These are phyloP conservation scores for Phialophora macrospora DNA, from an alignment of 2,329 filamentous ascomycete species.

Conservation along the genomic window DNA sequence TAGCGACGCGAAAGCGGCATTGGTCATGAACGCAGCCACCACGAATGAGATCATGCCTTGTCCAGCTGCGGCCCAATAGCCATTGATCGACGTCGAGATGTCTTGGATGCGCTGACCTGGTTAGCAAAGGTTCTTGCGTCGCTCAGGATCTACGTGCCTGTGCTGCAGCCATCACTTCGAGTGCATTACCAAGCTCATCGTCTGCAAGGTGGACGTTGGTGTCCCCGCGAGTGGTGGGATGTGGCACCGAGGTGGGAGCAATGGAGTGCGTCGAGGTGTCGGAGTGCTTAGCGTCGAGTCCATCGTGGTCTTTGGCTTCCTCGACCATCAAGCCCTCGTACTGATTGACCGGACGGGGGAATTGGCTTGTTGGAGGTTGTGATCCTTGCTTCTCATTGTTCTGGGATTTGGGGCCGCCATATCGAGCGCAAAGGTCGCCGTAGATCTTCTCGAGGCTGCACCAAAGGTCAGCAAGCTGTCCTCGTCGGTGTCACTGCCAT, in stretches of 20 bases:
- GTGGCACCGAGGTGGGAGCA: background rate
- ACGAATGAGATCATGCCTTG: constrained; percentile 31
- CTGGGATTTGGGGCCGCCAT: constrained; percentile 31
- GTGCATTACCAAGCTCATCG: constrained; percentile 36
- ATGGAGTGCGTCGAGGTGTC: background rate
- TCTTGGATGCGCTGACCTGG: constrained; percentile 27
- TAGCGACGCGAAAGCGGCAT: constrained; percentile 38
- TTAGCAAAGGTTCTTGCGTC: constrained; percentile 14
- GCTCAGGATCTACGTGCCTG: constrained; percentile 33
- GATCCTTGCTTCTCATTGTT: constrained; percentile 8
- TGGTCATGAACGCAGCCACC: constrained; percentile 39
- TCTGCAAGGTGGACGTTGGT: constrained; percentile 33
- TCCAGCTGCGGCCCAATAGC: constrained; percentile 38
- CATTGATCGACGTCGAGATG: constrained; percentile 26
- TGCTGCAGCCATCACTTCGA: constrained; percentile 35
- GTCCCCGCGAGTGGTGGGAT: constrained; percentile 7
- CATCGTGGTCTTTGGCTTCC: constrained; percentile 23
- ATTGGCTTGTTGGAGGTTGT: background rate
- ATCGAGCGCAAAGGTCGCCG: constrained; percentile 37
- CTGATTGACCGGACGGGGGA: constrained; percentile 26
- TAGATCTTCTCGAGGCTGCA: constrained; percentile 38
- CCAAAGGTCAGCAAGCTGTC: constrained; percentile 3
- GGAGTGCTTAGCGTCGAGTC: background rate
- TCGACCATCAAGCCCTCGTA: constrained; percentile 31
- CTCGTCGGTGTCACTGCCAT: background rate